These are phyloP conservation scores for Lachnellula subtilissima DNA, from an alignment of 2,329 filamentous ascomycete species.

Conservation along the genomic window DNA sequence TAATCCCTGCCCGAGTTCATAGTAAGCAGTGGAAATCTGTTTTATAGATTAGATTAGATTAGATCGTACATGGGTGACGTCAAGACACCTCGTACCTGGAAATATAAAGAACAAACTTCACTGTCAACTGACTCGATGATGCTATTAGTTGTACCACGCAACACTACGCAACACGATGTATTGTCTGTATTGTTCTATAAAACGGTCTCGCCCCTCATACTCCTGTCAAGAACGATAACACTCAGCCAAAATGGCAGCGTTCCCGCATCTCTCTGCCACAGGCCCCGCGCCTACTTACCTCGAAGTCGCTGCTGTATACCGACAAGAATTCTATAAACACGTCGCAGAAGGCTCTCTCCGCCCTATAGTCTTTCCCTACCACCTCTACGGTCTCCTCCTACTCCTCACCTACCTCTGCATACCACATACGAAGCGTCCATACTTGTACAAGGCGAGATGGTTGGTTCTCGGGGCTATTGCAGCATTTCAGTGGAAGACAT, in stretches of 20 bases:
- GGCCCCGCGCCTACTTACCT: conserved; percentile 14
- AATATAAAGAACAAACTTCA: not conserved
- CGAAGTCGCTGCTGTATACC: conserved; percentile 32
- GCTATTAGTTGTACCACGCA: not conserved
- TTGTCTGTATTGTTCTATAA: not conserved
- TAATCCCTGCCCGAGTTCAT: too few relatives aligned
- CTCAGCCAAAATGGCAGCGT: conserved; percentile 12
- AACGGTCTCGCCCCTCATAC: not conserved
- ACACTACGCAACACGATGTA: not conserved
- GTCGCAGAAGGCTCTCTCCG: conserved; percentile 37
- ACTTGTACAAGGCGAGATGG: conserved; percentile 48
- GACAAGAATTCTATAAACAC: conserved; percentile 34
- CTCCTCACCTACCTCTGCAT: conserved; percentile 51
- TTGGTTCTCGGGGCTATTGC: conserved; percentile 42
- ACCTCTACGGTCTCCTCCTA: conserved; percentile 43
- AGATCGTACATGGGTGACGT: not conserved
- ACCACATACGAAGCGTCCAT: conserved; percentile 46
- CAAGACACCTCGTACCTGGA: not conserved
- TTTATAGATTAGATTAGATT: not conserved
- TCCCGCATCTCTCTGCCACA: conserved; percentile 20
- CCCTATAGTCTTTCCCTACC: conserved; percentile 50
- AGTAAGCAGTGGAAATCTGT: not conserved
- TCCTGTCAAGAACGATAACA: not conserved
- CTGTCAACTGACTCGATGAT: not conserved
- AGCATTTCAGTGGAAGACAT: conserved; percentile 41